Percentiles rank a stretch among this genome's conserved stretches.
These are phyloP conservation scores for Trichophyton rubrum DNA, from an alignment of 2,329 filamentous ascomycete genomes.

Conservation along the genomic window DNA sequence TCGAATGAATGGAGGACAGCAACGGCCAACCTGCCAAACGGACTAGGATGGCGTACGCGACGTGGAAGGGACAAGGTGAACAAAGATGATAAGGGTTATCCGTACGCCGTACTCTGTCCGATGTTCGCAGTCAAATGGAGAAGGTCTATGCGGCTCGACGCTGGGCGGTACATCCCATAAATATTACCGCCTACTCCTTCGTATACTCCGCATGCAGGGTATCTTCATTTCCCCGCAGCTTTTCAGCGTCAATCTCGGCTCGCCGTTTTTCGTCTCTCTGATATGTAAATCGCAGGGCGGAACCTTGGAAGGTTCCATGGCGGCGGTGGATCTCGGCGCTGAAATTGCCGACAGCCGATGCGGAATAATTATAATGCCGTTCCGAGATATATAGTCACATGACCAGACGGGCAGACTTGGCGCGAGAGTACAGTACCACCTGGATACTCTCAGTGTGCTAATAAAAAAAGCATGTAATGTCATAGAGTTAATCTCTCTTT, in stretches of 20 bases:
- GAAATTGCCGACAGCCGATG: background rate
- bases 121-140: background rate
- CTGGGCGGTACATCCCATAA: too few species aligned
- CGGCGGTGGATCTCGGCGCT: background rate
- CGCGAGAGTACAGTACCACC: too few species aligned
- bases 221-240: background rate
- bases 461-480: too few species aligned
- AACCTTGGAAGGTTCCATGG: too few species aligned
- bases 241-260: background rate
- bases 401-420: background rate
- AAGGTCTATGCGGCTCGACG: constrained; percentile 2
- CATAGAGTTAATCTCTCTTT: background rate
- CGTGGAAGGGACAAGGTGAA: background rate
- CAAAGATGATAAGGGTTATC: background rate
- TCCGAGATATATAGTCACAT: background rate
- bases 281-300: background rate
- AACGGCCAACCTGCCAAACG: background rate
- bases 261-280: too few species aligned
- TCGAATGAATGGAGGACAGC: background rate
- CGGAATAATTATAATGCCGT: background rate
- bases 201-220: too few species aligned
- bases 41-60: background rate
- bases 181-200: too few species aligned
- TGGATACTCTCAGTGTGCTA: too few species aligned
- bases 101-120: background rate